Evolutionary conservation across 441 rosid genomes (phyloP).

Genomic region (Eruca vesicaria): DNA sequence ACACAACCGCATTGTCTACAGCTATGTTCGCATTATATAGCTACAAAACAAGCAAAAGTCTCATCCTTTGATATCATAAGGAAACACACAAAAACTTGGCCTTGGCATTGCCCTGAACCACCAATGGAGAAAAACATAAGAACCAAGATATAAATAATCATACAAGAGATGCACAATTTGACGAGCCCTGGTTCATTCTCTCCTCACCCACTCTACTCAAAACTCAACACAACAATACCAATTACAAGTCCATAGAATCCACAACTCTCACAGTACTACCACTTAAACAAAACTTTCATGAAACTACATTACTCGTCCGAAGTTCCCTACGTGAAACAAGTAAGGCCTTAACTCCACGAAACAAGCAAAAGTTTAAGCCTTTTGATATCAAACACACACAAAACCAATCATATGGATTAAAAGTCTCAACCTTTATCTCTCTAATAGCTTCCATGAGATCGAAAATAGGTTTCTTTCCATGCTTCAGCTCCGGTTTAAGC

Average conservation of each 20-base stretch:
- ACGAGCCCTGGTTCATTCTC: background rate
- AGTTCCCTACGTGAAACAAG: background rate
- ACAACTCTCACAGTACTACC: conserved; percentile 6
- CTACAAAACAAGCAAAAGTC: conserved; percentile 94
- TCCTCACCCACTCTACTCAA: background rate
- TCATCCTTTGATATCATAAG: too few relatives aligned
- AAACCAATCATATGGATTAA: background rate
- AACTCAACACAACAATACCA: background rate
- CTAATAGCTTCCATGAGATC: conserved; percentile 86
- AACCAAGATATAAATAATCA: background rate
- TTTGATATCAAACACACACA: conserved; percentile 6
- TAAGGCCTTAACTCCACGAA: background rate
- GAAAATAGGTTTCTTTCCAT: conserved; percentile 53
- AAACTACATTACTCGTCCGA: background rate
- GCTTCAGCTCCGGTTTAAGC: conserved; percentile 59
- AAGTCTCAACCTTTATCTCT: conserved; percentile 72
- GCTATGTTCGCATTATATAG: too few relatives aligned
- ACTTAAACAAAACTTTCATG: background rate
- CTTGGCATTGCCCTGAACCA: conserved; percentile 69
- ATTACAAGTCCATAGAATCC: background rate
- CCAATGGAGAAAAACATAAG: conserved; percentile 26
- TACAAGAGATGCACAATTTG: background rate
- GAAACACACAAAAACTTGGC: too few relatives aligned
- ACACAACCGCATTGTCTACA: too few relatives aligned
- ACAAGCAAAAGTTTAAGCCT: background rate